Evolutionary conservation across 148 eudicot species (phyloP), one percentile per base, ranked within the genome.

Genomic region (Diospyros kaki): DNA sequence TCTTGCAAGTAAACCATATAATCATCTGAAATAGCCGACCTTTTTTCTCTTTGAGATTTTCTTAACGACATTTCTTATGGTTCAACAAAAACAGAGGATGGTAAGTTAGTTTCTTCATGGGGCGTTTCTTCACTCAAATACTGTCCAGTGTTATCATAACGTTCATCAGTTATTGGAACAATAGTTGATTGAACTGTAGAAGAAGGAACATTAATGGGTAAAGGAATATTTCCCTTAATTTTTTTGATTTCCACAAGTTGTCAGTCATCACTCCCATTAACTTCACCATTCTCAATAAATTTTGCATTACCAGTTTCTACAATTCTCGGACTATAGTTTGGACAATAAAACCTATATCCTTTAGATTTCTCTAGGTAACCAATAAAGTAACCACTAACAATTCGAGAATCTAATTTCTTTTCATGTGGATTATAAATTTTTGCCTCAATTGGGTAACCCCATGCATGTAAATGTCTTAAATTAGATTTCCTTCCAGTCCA

Each of bases 341-440:
- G 76, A 61, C 45, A 73, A 38, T 60, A 73, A 46, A 73, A 73
- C 61, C 45, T 50, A 18, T 39, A 73, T n/a, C 76, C 76, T 40
- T 46, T 73, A 4, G 43, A 73, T 15, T 44, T 44, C 10, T 18
- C 41, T 18, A 2, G 41, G 14, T 59, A 60, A 43, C 66, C 75
- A 11, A 41, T 44, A 42, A 73, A 58, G 11, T 73, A 60, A 55
- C 54, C 75, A 12, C 50, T 59, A 1, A 73, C 45, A 1, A 58
- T 71, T 55, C n/a, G 44, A 15, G 39, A 38, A 39, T 8, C 7
- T 41, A 18, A 40, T 53, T 74, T 73, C 52, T 48, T 48, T 48
- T 48, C 52, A 48, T 48, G 52, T 48, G 7, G 52, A 48, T 48
- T 48, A n/a, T n/a, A 73, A 59, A 59, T 2, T 15, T 15, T 60